phyloP scores from a whole-genome alignment of 1,284 basidiomycete species.

The Violaceomyces palustris region DNA sequence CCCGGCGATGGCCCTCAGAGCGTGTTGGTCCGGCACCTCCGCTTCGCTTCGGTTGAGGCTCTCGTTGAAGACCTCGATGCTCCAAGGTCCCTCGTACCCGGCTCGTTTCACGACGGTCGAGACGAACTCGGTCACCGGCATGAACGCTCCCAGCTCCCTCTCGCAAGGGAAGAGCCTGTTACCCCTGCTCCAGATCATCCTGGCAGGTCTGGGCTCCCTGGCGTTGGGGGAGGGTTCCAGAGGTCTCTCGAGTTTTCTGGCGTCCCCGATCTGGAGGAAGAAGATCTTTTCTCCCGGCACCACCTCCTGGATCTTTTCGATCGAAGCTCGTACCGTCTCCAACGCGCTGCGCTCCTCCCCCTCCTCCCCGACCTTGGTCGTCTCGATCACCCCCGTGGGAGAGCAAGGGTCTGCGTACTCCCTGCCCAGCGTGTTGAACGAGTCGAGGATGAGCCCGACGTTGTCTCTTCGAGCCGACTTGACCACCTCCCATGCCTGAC shows the following conservation, averaged over 20 bases:
- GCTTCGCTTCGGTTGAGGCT: conserved; percentile 25
- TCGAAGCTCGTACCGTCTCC: conserved; percentile 6
- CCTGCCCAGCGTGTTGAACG: conserved; percentile 54
- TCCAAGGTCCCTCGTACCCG: conserved; percentile 52
- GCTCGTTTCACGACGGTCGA: conserved; percentile 40
- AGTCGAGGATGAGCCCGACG: conserved; percentile 53
- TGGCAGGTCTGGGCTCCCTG: conserved; percentile 46
- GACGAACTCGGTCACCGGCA: conserved; percentile 51
- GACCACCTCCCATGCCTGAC: conserved; percentile 50
- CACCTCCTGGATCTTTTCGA: conserved; percentile 13
- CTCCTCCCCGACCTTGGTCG: conserved; percentile 15
- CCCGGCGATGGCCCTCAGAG: conserved; percentile 31
- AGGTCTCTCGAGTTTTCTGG: conserved; percentile 21
- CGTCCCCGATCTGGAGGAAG: conserved; percentile 54
- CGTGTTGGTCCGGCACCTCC: conserved; percentile 42
- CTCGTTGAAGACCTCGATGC: conserved; percentile 54
- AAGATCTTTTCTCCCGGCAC: conserved; percentile 45
- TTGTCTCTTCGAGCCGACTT: conserved; percentile 42
- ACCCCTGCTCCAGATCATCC: conserved; percentile 53
- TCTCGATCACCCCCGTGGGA: conserved; percentile 27
- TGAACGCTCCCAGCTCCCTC: conserved; percentile 46
- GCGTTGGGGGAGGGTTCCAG: conserved; percentile 37
- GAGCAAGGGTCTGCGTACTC: conserved; percentile 50
- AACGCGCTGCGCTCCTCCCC: conserved; percentile 3
- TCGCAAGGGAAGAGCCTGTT: conserved; percentile 53